These are phyloP conservation scores for Colletotrichum sp. DNA, from an alignment of 2,329 filamentous ascomycete species.

Conservation along the genomic window DNA sequence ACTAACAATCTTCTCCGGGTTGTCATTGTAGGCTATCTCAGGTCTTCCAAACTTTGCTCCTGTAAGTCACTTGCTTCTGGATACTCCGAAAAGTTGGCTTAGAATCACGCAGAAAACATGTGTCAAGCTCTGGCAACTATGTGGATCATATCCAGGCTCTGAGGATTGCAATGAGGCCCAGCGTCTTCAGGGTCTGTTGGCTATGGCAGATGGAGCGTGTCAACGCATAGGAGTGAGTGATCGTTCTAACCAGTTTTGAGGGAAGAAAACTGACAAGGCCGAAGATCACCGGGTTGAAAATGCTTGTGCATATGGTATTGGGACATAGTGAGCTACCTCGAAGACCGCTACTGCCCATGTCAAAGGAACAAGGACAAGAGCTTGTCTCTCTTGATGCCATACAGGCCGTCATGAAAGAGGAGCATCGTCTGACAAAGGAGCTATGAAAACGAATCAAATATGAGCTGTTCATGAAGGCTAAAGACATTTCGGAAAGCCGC, in stretches of 20 bases:
- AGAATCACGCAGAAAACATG: background rate
- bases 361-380: background rate
- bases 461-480: accelerated
- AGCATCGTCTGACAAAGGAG: background rate
- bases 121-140: background rate
- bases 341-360: background rate
- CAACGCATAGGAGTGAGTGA: background rate
- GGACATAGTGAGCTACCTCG: background rate
- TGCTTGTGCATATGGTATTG: background rate
- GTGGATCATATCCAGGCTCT: background rate
- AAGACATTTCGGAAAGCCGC: background rate
- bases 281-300: background rate
- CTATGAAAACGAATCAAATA: background rate
- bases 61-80: background rate
- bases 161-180: background rate
- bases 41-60: background rate
- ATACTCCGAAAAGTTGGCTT: background rate
- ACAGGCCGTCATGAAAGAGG: background rate
- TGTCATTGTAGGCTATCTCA: background rate
- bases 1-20: background rate
- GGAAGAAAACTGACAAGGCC: background rate
- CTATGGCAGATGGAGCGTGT: background rate
- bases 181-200: background rate
- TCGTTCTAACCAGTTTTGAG: accelerated
- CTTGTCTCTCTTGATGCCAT: background rate